Evolutionary conservation across 148 eudicot genomes (phyloP).

Genomic region (Arbutus unedo): DNA sequence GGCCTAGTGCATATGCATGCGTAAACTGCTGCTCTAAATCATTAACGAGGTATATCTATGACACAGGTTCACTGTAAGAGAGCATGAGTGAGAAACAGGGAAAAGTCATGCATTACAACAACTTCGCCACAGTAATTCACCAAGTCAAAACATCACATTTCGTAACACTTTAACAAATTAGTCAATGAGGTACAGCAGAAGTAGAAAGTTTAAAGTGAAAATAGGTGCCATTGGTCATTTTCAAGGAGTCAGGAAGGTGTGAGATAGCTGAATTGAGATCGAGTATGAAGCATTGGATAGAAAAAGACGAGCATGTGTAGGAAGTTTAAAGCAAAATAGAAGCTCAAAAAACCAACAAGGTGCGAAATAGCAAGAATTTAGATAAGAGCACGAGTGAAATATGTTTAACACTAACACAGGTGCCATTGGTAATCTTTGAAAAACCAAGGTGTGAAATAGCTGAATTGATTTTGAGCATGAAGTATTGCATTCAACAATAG

Average conservation of each 20-base stretch:
- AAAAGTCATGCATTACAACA: not conserved
- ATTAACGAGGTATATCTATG: not conserved
- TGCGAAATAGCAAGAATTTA: too few relatives aligned
- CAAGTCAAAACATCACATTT: not conserved
- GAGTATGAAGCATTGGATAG: not conserved
- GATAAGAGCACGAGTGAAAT: too few relatives aligned
- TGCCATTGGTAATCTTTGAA: not conserved
- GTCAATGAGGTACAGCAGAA: not conserved
- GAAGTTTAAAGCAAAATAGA: not conserved
- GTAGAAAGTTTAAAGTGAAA: not conserved
- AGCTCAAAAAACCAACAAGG: too few relatives aligned
- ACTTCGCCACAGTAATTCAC: not conserved
- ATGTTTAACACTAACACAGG: not conserved
- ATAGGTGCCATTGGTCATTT: not conserved
- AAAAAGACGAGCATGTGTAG: not conserved
- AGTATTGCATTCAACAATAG: not conserved
- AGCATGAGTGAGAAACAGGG: not conserved
- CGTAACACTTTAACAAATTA: not conserved
- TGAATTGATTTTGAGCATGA: not conserved
- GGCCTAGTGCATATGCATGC: not conserved
- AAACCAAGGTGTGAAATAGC: not conserved
- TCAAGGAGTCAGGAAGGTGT: too few relatives aligned
- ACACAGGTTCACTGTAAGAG: not conserved
- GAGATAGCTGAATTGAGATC: not conserved
- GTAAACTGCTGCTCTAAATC: too few relatives aligned